phyloP scores from a whole-genome alignment of 306 rosid genomes.

The Vigna unguiculata region DNA sequence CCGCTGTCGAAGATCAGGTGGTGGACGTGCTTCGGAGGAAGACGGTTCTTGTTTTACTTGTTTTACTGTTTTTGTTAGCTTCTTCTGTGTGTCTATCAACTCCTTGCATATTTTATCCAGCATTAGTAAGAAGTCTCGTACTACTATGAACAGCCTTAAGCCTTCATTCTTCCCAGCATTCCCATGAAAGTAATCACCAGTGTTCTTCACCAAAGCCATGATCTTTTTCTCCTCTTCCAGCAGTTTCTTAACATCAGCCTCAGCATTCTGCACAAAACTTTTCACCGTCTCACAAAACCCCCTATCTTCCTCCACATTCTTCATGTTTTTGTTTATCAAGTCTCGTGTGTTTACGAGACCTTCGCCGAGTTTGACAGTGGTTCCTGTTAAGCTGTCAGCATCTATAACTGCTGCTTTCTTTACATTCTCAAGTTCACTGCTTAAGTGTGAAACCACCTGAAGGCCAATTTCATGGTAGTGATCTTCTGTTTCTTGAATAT shows the following conservation, averaged over 20 bases:
- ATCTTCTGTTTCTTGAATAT: constrained; percentile 63
- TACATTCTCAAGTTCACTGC: constrained; percentile 83
- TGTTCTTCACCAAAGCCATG: constrained; percentile 83
- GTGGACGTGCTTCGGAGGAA: constrained; percentile 53
- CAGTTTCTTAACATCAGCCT: constrained; percentile 61
- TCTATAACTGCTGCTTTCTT: constrained; percentile 81
- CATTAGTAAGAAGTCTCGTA: constrained; percentile 87
- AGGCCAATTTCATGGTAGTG: constrained; percentile 71
- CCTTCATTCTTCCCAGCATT: constrained; percentile 86
- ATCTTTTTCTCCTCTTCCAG: constrained; percentile 85
- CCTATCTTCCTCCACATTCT: constrained; percentile 54
- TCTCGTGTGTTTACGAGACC: constrained; percentile 60
- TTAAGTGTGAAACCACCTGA: constrained; percentile 73
- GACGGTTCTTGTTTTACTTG: constrained; percentile 61
- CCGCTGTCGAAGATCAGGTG: constrained; percentile 62
- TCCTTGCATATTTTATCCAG: constrained; percentile 81
- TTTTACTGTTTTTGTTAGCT: constrained; percentile 47
- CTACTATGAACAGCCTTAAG: constrained; percentile 69
- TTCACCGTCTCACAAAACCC: constrained; percentile 61
- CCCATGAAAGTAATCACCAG: constrained; percentile 96
- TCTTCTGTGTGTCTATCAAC: constrained; percentile 63
- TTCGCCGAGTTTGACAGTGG: constrained; percentile 71
- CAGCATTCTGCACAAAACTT: constrained; percentile 76
- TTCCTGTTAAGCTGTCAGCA: constrained; percentile 80
- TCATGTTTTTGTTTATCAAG: constrained; percentile 60